A percentile compares a stretch with the other conserved stretches of the same genome.
Conservation (phyloP, 371 early-diverging fungal genomes). For the Nosema bombycis region DNA sequence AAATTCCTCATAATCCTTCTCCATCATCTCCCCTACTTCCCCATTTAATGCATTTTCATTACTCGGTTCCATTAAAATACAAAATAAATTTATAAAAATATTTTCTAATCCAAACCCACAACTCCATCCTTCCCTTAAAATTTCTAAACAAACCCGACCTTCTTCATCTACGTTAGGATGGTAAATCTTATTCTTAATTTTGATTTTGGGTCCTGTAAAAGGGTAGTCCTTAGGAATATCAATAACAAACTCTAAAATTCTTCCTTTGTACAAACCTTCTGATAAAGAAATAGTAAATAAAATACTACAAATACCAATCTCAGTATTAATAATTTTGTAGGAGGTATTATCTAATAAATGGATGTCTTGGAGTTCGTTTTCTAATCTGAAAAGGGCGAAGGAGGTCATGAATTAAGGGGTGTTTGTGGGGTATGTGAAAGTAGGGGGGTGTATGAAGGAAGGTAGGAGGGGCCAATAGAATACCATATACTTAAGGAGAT, state of each 20-base stretch:
- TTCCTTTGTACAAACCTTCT: constrained; percentile 24
- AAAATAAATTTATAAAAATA: constrained; percentile 50
- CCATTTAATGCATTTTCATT: constrained; percentile 60
- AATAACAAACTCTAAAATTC: constrained; percentile 32
- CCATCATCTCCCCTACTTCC: constrained; percentile 57
- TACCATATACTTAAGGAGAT: neutral
- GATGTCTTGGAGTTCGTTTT: constrained; percentile 18
- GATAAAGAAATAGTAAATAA: neutral
- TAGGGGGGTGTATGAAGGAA: no score
- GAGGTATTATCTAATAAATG: neutral
- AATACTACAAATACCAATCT: neutral
- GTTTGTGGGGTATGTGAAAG: no score
- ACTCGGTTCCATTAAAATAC: constrained; percentile 56
- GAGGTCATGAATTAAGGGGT: neutral
- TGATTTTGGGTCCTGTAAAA: constrained; percentile 61
- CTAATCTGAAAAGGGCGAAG: constrained; percentile 22
- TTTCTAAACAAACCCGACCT: constrained; percentile 60
- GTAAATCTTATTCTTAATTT: constrained; percentile 46
- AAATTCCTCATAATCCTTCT: constrained; percentile 49
- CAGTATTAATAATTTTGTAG: neutral
- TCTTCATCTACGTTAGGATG: constrained; percentile 64
- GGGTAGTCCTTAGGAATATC: constrained; percentile 57
- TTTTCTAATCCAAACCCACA: constrained; percentile 51
- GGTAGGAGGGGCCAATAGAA: neutral
- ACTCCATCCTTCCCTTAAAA: constrained; percentile 62